phyloP scores from a whole-genome alignment of 139 green algal genomes.

The Eudorina sp. region DNA sequence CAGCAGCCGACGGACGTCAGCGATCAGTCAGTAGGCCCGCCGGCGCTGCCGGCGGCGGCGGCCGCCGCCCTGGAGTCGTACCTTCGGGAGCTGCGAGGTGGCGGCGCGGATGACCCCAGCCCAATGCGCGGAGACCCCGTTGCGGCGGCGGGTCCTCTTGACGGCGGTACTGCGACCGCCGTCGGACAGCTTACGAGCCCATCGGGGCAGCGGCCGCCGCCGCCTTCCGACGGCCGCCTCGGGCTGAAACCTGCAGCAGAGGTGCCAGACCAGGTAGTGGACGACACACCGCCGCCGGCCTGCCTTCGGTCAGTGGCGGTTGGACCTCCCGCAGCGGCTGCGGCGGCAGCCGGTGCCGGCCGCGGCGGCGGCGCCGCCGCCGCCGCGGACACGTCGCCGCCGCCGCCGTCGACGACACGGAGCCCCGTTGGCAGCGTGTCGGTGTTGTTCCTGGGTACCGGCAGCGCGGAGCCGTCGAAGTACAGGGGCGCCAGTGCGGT shows the following conservation, averaged over 20 bases:
- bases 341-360: not conserved
- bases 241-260: too few species aligned
- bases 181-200: too few species aligned
- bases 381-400: too few species aligned
- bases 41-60: not conserved
- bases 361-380: not conserved
- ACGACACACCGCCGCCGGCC: not conserved
- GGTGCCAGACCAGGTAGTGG: too few species aligned
- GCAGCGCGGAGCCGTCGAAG: constrained; percentile 87
- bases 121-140: not conserved
- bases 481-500: constrained; percentile 81
- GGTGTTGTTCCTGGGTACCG: constrained; percentile 87
- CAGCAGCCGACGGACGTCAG: not conserved
- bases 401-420: too few species aligned
- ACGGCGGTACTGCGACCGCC: not conserved
- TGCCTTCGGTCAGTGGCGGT: not conserved
- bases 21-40: too few species aligned
- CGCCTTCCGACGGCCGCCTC: too few species aligned
- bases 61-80: not conserved
- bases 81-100: not conserved
- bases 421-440: constrained; percentile 6
- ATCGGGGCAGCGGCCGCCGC: too few species aligned
- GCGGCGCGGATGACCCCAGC: too few species aligned
- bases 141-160: not conserved
- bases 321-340: too few species aligned